These are phyloP conservation scores for Tanozyma kutaoensis DNA, from an alignment of 805 yeast species.

Conservation along the genomic window DNA sequence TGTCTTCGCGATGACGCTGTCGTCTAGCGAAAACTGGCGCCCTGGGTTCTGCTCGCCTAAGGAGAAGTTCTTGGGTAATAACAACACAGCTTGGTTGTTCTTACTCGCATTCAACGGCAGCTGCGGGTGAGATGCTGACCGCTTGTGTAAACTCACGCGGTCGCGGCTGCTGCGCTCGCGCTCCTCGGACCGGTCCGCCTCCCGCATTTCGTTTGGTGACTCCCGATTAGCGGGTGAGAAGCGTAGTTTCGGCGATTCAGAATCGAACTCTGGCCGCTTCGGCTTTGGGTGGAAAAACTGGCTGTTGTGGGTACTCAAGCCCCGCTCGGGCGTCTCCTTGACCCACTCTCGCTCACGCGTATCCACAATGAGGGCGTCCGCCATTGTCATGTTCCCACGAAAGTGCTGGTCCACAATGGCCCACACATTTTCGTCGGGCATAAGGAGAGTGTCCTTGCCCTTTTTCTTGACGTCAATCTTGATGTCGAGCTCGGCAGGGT, in stretches of 20 bases:
- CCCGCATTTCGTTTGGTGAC: neutral
- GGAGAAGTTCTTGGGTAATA: constrained; percentile 36
- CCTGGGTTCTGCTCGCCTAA: constrained; percentile 9
- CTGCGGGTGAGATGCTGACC: constrained; percentile 22
- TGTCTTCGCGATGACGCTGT: constrained; percentile 3
- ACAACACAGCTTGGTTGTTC: constrained; percentile 31
- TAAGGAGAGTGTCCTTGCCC: constrained; percentile 12
- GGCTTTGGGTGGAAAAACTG: too few relatives aligned
- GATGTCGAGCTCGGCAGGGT: constrained; percentile 54
- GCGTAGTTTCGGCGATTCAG: neutral
- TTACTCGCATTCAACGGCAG: constrained; percentile 2
- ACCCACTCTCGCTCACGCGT: too few relatives aligned
- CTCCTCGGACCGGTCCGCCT: neutral
- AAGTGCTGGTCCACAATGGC: constrained; percentile 41
- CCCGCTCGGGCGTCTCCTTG: too few relatives aligned
- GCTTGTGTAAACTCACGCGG: constrained; percentile 8
- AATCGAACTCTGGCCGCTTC: too few relatives aligned
- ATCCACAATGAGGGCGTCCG: too few relatives aligned
- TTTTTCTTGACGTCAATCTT: constrained; percentile 12
- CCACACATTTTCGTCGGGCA: constrained; percentile 55
- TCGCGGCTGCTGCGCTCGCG: neutral
- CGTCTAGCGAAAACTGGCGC: constrained; percentile 16
- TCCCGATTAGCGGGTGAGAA: neutral
- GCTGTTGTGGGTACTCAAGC: too few relatives aligned
- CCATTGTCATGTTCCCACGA: constrained; percentile 46